A percentile compares a stretch with the other conserved stretches of the same genome.
Conservation (phyloP, 345 rosid species). For the Ceriops decandra region DNA sequence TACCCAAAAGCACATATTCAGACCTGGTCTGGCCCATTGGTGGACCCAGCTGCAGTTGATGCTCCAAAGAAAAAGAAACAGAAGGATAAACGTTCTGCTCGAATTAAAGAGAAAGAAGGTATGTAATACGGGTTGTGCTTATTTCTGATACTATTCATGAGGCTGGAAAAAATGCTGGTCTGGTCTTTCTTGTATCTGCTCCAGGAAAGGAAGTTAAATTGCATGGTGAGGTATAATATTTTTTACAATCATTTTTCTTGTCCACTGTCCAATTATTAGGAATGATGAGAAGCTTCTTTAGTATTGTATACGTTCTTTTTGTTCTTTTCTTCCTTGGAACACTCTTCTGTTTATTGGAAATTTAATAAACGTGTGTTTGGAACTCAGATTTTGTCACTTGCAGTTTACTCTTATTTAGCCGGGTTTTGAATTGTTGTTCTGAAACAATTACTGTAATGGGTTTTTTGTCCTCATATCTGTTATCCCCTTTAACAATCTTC, state of each 20-base stretch:
- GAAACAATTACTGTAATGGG: not conserved
- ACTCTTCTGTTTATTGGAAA: conserved; percentile 20
- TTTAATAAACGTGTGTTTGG: conserved; percentile 26
- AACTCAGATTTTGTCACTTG: conserved; percentile 9
- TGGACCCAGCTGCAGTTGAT: conserved; percentile 23
- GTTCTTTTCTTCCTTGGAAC: conserved; percentile 19
- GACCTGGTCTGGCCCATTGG: conserved; percentile 36
- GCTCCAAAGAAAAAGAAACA: conserved; percentile 28
- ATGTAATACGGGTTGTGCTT: conserved; percentile 23
- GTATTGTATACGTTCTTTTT: conserved; percentile 33
- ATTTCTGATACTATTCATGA: conserved; percentile 25
- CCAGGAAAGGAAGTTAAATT: conserved; percentile 32
- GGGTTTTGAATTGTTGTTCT: not conserved
- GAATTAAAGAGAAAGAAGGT: conserved; percentile 28
- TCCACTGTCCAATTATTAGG: conserved; percentile 21
- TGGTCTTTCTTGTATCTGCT: conserved; percentile 21
- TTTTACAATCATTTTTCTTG: conserved; percentile 31
- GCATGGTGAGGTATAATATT: conserved; percentile 40
- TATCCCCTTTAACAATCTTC: not conserved
- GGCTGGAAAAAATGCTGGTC: conserved; percentile 27
- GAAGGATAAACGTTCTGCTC: conserved; percentile 36
- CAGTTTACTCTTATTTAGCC: conserved; percentile 12
- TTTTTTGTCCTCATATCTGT: not conserved
- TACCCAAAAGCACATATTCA: conserved; percentile 27
- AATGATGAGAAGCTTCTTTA: conserved; percentile 31